These are phyloP conservation scores for Bremia lactucae DNA, from an alignment of 352 stramenopile genomes.

Conservation along the genomic window DNA sequence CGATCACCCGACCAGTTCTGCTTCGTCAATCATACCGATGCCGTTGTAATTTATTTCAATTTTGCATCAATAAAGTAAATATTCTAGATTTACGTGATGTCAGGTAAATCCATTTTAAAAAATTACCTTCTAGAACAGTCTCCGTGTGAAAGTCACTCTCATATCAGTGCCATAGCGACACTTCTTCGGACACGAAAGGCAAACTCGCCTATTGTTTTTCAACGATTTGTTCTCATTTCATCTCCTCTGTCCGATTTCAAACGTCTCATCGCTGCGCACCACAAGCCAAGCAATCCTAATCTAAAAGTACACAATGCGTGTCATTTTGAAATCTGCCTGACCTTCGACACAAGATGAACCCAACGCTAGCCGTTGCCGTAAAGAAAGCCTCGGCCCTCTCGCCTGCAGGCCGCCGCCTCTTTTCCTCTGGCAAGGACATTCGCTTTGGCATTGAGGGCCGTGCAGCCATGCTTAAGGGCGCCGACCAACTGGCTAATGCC, in stretches of 20 bases:
- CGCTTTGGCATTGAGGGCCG: constrained; percentile 97
- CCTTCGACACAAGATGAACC: constrained; percentile 46
- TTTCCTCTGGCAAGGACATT: constrained; percentile 95
- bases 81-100: no score
- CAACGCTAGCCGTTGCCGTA: constrained; percentile 39
- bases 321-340: constrained; percentile 28
- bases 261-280: constrained; percentile 8
- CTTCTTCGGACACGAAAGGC: constrained; percentile 8
- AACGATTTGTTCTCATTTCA: neutral
- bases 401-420: constrained; percentile 48
- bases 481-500: constrained; percentile 97
- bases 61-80: no score
- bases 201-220: no score
- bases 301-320: constrained; percentile 1
- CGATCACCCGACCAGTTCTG: no score
- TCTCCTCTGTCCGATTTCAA: constrained; percentile 4
- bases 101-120: no score
- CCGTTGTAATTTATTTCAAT: no score
- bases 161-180: constrained; percentile 8
- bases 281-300: constrained; percentile 2
- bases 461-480: constrained; percentile 96
- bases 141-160: constrained; percentile 9
- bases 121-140: constrained; percentile 22
- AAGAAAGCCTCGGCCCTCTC: constrained; percentile 49
- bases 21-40: no score